Evolutionary conservation across 805 yeast species (phyloP).

Genomic region (Brettanomyces anomalus): DNA sequence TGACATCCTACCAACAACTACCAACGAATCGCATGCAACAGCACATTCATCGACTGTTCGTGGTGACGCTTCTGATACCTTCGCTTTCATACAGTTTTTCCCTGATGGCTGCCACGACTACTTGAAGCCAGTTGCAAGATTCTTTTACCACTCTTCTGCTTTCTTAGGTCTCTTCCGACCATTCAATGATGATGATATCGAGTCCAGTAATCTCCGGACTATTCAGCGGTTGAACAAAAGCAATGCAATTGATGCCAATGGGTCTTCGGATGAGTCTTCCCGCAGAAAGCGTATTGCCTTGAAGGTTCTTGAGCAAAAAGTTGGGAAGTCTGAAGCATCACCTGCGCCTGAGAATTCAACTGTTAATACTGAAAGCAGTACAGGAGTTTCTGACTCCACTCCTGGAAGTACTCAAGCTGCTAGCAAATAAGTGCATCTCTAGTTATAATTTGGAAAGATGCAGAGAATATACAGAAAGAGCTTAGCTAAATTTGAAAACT

Average conservation of each 20-base stretch:
- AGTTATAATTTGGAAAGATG: no score
- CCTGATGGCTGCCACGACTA: constrained; percentile 51
- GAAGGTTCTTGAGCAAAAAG: constrained; percentile 57
- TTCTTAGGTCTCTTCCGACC: constrained; percentile 44
- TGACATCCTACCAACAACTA: constrained; percentile 29
- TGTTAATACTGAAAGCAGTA: not conserved
- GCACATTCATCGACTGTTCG: constrained; percentile 28
- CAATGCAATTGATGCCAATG: constrained; percentile 9
- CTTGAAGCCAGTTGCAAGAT: constrained; percentile 42
- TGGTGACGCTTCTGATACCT: constrained; percentile 90
- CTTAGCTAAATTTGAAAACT: no score
- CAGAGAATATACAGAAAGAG: no score
- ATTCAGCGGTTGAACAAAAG: constrained; percentile 42
- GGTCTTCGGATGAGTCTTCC: constrained; percentile 48
- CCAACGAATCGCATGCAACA: constrained; percentile 12
- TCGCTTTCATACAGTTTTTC: constrained; percentile 76
- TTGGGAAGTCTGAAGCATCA: constrained; percentile 1
- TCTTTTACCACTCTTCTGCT: constrained; percentile 29
- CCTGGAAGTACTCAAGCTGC: not conserved
- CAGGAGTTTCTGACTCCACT: not conserved
- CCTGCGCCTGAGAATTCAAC: not conserved
- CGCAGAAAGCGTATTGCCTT: constrained; percentile 72
- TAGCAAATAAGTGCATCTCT: not conserved
- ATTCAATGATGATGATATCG: constrained; percentile 61
- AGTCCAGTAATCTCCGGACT: constrained; percentile 65